Base-by-base conservation (phyloP, 2,329 filamentous ascomycete species). In the Penicillium aurantiogriseum region DNA sequence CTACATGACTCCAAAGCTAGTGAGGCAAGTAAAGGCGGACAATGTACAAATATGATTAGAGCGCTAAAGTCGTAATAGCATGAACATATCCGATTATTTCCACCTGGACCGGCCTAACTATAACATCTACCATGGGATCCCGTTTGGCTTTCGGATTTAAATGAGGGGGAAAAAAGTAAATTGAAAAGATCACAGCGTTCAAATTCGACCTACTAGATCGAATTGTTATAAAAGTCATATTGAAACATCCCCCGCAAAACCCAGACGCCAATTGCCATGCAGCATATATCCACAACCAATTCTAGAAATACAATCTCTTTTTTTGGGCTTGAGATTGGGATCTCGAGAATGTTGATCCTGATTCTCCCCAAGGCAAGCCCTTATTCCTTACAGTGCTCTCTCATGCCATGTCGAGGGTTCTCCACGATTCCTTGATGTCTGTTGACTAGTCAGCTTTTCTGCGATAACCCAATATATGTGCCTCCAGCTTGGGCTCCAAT, bases 371-470 rank as follows among this genome's bases (percentile, higher is more conserved):
- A 33, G 33, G 29, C 51, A 56, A 43, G 19, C 35, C 42, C 46
- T 51, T 52, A 27, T 46, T 58, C n/a, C 33, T 60, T 46, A 33
- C 31, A 45, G 39, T 51, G 43, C 48, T 29, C 50, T 56, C 52
- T 69, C 60, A 74, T 59, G 70, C 70, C 38, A 68, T 66, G 57
- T 73, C 63, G 21, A 63, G 67, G 54, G 71, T 67, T 54, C 71
- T 73, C 79, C 79, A 81, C 63, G 77, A 73, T 54, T 76, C 69
- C 65, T 76, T 76, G 58, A 81, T 80, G 45, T 79, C 76, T 78
- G 54, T 48, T 13, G 33, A 53, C 31, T 7, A 45, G 55, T 60
- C 40, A 51, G 38, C 46, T 54, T 57, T 19, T 7, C 51, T 54
- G 54, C 55, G n/a, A 50, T 31, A 15, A 19, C 19, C 29, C 11